Percentiles rank a stretch among this genome's conserved stretches.
These are phyloP conservation scores for Penicillium sp. DNA, from an alignment of 2,329 filamentous ascomycete genomes.

Conservation along the genomic window DNA sequence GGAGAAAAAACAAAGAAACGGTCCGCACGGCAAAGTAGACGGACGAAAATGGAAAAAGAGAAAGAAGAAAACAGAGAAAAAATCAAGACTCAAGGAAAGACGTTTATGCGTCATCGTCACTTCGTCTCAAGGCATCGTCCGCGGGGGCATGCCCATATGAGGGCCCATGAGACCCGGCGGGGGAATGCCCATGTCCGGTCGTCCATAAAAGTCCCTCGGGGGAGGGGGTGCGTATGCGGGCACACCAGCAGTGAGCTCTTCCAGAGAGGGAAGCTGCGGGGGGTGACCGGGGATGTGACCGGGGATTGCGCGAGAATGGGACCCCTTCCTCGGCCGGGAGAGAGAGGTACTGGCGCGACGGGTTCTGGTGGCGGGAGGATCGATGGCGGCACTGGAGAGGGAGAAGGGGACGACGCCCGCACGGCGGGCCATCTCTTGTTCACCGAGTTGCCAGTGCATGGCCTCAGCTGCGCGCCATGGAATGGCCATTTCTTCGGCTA, in stretches of 20 bases:
- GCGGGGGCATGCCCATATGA: constrained; percentile 36
- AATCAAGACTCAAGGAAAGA: constrained; percentile 25
- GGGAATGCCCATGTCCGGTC: constrained; percentile 33
- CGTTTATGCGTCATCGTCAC: constrained; percentile 26
- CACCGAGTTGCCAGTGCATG: constrained; percentile 97
- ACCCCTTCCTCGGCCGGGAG: constrained; percentile 43
- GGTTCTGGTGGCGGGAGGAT: constrained; percentile 44
- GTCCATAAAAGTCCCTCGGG: constrained; percentile 39
- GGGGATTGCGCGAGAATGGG: constrained; percentile 39
- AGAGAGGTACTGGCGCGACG: constrained; percentile 42
- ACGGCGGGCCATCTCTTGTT: constrained; percentile 88
- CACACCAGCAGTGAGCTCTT: constrained; percentile 50
- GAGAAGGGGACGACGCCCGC: constrained; percentile 88
- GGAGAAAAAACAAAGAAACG: not conserved
- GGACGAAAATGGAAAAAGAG: not conserved
- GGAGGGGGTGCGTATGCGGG: constrained; percentile 46
- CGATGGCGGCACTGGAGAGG: constrained; percentile 60
- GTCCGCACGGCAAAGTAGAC: not conserved
- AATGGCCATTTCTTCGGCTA: constrained; percentile 91
- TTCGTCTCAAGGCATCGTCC: constrained; percentile 36
- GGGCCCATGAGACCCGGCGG: constrained; percentile 35
- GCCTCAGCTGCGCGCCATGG: constrained; percentile 95
- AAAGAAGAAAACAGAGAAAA: not conserved
- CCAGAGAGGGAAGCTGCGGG: constrained; percentile 46
- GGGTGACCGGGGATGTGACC: constrained; percentile 25